Conservation (phyloP, 805 yeast species). For the Barnettozyma sucrosica region DNA sequence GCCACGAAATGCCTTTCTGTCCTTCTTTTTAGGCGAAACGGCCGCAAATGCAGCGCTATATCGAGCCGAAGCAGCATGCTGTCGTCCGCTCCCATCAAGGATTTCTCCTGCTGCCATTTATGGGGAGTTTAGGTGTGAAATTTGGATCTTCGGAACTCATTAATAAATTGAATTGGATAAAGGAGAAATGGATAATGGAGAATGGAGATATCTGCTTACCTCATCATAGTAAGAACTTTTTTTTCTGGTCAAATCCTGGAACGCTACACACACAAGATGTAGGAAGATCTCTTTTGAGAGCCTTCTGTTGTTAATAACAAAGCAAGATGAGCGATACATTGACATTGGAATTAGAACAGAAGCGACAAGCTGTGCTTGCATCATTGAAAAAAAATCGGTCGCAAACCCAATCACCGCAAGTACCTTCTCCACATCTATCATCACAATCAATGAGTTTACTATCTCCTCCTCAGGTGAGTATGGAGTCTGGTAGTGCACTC, state of each 20-base stretch:
- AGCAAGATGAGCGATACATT: constrained; percentile 1
- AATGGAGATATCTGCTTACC: background rate
- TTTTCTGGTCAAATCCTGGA: too few species aligned
- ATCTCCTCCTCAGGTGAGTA: background rate
- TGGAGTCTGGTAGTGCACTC: background rate
- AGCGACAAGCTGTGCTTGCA: constrained; percentile 22
- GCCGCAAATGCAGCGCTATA: constrained; percentile 3
- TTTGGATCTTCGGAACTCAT: background rate
- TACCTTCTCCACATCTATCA: background rate
- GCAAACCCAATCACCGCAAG: constrained; percentile 4
- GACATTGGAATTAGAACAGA: constrained; percentile 16
- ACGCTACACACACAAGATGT: too few species aligned
- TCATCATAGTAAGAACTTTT: background rate
- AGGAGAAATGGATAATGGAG: too few species aligned
- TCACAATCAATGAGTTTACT: background rate
- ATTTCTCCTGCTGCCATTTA: background rate
- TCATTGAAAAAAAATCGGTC: constrained; percentile 16
- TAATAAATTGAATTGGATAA: background rate
- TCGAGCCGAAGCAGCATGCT: background rate
- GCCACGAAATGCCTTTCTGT: constrained; percentile 10
- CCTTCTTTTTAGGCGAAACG: constrained; percentile 16
- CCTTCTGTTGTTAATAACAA: background rate
- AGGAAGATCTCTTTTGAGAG: background rate
- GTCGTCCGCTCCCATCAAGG: background rate
- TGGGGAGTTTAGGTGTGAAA: background rate